A percentile compares a stretch with the other conserved stretches of the same genome.
phyloP scores from a whole-genome alignment of 2,329 filamentous ascomycete genomes.

The Teratosphaeria zuluensis region DNA sequence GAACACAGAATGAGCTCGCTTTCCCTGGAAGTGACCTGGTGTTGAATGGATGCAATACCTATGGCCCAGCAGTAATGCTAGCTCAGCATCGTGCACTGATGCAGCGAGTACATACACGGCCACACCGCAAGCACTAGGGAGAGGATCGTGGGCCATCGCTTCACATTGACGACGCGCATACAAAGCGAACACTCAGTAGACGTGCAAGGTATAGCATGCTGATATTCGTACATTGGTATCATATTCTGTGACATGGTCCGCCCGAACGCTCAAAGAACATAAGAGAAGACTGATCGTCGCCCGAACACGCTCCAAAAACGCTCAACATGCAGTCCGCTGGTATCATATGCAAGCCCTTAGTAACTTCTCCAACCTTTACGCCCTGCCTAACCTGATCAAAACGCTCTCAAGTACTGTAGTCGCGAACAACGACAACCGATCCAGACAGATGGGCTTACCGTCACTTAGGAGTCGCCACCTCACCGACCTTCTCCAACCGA shows the following conservation, averaged over 20 bases:
- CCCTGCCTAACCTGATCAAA: not conserved
- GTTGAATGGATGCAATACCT: not conserved
- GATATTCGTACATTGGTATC: not conserved
- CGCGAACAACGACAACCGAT: not conserved
- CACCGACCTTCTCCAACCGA: not conserved
- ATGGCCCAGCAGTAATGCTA: not conserved
- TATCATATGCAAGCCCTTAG: not conserved
- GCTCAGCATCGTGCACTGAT: not conserved
- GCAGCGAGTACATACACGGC: not conserved
- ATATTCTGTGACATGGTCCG: not conserved
- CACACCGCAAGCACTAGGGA: not conserved
- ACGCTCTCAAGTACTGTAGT: not conserved
- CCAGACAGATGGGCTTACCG: not conserved
- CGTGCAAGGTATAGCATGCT: not conserved
- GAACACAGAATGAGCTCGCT: not conserved
- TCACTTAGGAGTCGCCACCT: not conserved
- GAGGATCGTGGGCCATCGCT: not conserved
- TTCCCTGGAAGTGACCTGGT: not conserved
- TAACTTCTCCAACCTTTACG: not conserved
- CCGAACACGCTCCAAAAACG: not conserved
- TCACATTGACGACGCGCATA: not conserved
- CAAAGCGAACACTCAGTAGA: not conserved
- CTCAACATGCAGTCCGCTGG: not conserved
- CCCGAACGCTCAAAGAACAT: not conserved
- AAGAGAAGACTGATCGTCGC: not conserved